These are phyloP conservation scores for Phytopythium kandeliae DNA, from an alignment of 352 stramenopile genomes.

Conservation along the genomic window DNA sequence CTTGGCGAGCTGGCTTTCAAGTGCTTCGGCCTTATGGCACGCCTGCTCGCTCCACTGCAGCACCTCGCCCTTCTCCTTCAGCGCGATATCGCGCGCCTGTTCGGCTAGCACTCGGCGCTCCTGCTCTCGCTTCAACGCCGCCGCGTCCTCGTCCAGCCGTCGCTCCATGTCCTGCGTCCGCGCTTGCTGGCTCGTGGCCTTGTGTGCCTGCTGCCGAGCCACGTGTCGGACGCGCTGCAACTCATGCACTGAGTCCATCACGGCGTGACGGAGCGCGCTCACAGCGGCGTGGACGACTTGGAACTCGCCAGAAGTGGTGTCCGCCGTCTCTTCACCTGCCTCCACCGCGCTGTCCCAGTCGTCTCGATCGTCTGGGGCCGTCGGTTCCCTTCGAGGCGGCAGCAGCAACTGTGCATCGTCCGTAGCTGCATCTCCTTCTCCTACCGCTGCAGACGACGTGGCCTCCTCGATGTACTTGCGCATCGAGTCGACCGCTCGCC, in stretches of 20 bases:
- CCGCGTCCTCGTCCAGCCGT: constrained; percentile 24
- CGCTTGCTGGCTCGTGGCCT: constrained; percentile 24
- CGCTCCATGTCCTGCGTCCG: constrained; percentile 34
- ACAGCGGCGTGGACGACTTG: constrained; percentile 44
- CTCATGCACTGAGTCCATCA: constrained; percentile 43
- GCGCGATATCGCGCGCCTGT: constrained; percentile 55
- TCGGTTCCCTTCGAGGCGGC: not conserved
- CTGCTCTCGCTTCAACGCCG: constrained; percentile 29
- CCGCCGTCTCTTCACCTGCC: constrained; percentile 8
- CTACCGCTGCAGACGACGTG: constrained; percentile 4
- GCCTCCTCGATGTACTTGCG: constrained; percentile 42
- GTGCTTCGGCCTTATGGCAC: constrained; percentile 41
- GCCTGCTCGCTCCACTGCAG: constrained; percentile 57
- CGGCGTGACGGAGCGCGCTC: constrained; percentile 37
- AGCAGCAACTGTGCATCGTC: constrained; percentile 3
- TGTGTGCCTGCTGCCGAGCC: constrained; percentile 22
- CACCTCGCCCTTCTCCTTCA: constrained; percentile 51
- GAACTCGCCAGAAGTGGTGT: too few species aligned
- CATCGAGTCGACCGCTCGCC: constrained; percentile 36
- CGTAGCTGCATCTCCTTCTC: not conserved
- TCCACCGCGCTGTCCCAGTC: constrained; percentile 3
- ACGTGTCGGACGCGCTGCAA: constrained; percentile 36
- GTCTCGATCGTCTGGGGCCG: not conserved
- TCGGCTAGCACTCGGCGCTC: constrained; percentile 41
- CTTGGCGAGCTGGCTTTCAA: constrained; percentile 28